Percentiles rank a stretch among this genome's conserved stretches.
Conservation (phyloP, 352 stramenopile genomes). For the Phytophthora niederhauseri region DNA sequence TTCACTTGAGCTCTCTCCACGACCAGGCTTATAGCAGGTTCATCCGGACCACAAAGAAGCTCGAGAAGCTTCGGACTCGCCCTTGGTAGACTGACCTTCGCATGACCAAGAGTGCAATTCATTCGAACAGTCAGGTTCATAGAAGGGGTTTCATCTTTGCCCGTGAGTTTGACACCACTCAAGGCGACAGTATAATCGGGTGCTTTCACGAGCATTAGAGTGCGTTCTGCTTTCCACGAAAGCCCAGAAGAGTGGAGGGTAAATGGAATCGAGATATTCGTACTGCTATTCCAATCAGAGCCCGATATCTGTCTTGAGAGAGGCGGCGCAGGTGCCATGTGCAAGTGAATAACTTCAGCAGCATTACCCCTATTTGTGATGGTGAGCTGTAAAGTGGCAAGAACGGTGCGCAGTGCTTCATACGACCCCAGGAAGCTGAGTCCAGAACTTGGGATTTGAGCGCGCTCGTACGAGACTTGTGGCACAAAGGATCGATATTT, state of each 20-base stretch:
- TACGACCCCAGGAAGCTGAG: slow-evolving; percentile 30
- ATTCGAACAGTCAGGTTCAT: slow-evolving; percentile 4
- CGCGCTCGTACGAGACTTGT: slow-evolving; percentile 51
- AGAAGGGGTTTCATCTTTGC: not conserved
- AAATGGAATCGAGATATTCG: slow-evolving; percentile 20
- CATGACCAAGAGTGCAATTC: slow-evolving; percentile 5
- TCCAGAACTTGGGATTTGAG: slow-evolving; percentile 25
- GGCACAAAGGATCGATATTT: slow-evolving; percentile 39
- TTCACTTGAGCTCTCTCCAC: slow-evolving; percentile 1
- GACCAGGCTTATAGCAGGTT: slow-evolving; percentile 1
- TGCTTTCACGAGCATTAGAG: slow-evolving; percentile 5
- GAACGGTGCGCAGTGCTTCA: slow-evolving; percentile 23
- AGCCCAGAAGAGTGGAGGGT: slow-evolving; percentile 1
- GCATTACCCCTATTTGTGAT: slow-evolving; percentile 2
- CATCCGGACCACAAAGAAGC: not conserved
- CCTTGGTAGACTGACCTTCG: slow-evolving; percentile 1
- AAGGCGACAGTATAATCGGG: not conserved
- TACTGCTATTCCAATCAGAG: slow-evolving; percentile 7
- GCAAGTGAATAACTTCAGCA: slow-evolving; percentile 18
- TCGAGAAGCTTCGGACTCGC: not conserved
- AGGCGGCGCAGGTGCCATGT: slow-evolving; percentile 3
- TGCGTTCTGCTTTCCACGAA: not conserved
- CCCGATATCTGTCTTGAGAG: not conserved
- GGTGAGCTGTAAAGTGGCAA: slow-evolving; percentile 28
- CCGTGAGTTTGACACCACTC: slow-evolving; percentile 6